Evolutionary conservation across 805 yeast genomes (phyloP).

Genomic region (Suhomyces sp.): DNA sequence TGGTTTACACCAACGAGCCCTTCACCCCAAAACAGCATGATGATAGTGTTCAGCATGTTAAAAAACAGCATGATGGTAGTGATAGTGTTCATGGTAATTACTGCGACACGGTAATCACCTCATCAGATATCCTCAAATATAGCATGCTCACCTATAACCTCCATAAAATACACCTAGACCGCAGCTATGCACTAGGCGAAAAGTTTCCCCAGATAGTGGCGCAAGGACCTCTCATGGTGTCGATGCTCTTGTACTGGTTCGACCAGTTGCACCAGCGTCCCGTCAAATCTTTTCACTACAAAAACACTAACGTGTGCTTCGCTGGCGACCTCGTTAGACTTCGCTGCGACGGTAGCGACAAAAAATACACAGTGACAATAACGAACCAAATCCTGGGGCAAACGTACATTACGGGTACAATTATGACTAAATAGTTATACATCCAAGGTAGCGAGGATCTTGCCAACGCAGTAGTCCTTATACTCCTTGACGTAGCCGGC

Average conservation of each 20-base stretch:
- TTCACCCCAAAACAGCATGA: conserved; percentile 7
- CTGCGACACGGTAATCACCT: conserved; percentile 31
- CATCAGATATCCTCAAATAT: conserved; percentile 53
- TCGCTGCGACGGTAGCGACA: background rate
- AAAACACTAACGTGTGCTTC: conserved; percentile 49
- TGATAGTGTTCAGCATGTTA: background rate
- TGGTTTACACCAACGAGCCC: conserved; percentile 56
- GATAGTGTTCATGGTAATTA: background rate
- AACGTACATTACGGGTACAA: background rate
- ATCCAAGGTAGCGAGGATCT: conserved; percentile 34
- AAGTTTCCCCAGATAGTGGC: conserved; percentile 59
- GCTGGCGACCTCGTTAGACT: conserved; percentile 14
- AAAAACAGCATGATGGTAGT: background rate
- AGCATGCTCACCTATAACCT: conserved; percentile 79
- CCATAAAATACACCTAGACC: conserved; percentile 79
- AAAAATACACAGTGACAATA: background rate
- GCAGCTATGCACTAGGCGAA: conserved; percentile 55
- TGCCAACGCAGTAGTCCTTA: conserved; percentile 42
- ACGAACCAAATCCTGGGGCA: background rate
- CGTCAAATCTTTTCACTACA: conserved; percentile 42
- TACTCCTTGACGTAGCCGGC: conserved; percentile 35
- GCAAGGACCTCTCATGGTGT: conserved; percentile 80
- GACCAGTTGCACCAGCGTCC: conserved; percentile 3
- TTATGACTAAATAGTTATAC: background rate
- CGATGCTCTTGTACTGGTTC: conserved; percentile 56